These are phyloP conservation scores for Trichaptum fuscoviolaceum DNA, from an alignment of 768 basidiomycete species.

Conservation along the genomic window DNA sequence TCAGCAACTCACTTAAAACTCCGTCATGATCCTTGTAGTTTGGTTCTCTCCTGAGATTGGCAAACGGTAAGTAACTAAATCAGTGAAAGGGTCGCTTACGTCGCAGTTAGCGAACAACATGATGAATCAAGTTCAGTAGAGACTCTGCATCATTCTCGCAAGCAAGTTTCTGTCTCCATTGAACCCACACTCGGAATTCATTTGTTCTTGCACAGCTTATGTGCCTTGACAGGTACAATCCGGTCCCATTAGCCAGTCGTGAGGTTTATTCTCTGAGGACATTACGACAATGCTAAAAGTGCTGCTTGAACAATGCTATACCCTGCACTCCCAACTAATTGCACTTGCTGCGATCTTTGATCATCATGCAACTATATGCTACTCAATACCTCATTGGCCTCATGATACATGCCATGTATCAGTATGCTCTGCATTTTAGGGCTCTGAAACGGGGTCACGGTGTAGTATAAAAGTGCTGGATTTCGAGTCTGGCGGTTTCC, in stretches of 20 bases:
- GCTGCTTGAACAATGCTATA: background rate
- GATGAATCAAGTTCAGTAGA: background rate
- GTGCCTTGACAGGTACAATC: background rate
- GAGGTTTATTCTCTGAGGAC: background rate
- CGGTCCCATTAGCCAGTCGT: background rate
- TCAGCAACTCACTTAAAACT: no score
- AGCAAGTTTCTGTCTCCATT: background rate
- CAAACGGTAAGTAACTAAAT: background rate
- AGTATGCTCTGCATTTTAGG: background rate
- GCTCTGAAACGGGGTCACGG: no score
- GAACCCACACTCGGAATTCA: background rate
- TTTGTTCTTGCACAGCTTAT: background rate
- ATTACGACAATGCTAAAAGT: background rate
- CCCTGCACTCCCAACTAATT: background rate
- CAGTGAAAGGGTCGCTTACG: background rate
- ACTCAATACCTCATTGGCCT: background rate
- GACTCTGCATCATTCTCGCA: background rate
- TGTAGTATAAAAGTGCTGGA: background rate
- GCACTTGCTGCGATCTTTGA: background rate
- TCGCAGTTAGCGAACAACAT: background rate
- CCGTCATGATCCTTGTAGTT: no score
- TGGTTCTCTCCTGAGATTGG: no score
- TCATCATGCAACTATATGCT: background rate
- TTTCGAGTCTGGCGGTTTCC: background rate
- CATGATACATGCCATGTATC: background rate